These are phyloP conservation scores for Xylaria sp. DNA, from an alignment of 2,329 filamentous ascomycete genomes.

Conservation along the genomic window DNA sequence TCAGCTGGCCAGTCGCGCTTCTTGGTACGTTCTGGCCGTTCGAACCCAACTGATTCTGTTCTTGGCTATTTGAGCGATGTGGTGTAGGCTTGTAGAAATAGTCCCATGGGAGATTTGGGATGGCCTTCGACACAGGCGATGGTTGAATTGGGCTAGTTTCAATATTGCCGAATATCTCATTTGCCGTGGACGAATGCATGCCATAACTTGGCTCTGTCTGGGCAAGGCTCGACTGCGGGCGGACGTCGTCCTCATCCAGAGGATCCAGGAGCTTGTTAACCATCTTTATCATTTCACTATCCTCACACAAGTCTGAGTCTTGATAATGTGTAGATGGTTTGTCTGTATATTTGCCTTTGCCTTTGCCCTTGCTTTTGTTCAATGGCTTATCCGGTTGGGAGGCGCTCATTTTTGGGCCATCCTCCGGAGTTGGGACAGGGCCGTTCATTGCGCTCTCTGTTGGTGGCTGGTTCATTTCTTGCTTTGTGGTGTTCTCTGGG, in stretches of 20 bases:
- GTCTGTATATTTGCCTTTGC: conserved; percentile 39
- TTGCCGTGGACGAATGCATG: conserved; percentile 64
- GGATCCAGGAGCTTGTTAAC: conserved; percentile 52
- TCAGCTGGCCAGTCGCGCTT: conserved; percentile 41
- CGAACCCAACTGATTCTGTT: conserved; percentile 38
- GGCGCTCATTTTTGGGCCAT: neutral
- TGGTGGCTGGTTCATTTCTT: conserved; percentile 13
- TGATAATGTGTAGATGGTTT: conserved; percentile 32
- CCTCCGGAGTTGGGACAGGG: neutral
- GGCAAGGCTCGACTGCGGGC: conserved; percentile 44
- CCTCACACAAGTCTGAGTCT: conserved; percentile 48
- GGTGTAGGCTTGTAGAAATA: conserved; percentile 56
- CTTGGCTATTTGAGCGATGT: conserved; percentile 41
- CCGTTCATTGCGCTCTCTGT: neutral
- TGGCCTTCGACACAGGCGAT: conserved; percentile 51
- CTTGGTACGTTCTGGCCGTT: conserved; percentile 44
- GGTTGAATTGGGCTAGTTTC: conserved; percentile 50
- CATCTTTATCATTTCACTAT: conserved; percentile 58
- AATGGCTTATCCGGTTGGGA: neutral
- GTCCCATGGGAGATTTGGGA: conserved; percentile 62
- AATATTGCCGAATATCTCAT: conserved; percentile 61
- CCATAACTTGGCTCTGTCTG: conserved; percentile 63
- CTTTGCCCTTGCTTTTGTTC: conserved; percentile 41
- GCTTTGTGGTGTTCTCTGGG: conserved; percentile 24
- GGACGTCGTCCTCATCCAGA: conserved; percentile 39